Evolutionary conservation across 352 stramenopile species (phyloP), one percentile per base, ranked within the genome.

Genomic region (Phytopythium delawarense): DNA sequence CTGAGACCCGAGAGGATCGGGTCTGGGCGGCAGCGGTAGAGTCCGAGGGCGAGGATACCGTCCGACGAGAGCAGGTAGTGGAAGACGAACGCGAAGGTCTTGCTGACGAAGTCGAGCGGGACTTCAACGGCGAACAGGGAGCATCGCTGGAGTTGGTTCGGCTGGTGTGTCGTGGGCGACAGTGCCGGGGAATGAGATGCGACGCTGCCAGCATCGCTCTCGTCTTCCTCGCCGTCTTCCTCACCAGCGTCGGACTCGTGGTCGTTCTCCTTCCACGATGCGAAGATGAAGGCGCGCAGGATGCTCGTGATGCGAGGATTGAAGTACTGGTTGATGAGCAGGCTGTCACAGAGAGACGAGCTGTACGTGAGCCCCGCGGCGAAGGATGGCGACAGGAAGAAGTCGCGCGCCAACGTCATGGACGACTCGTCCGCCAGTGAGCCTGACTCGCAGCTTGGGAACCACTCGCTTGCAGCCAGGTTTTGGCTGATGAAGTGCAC

Each of bases 311-410:
- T 91, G 56, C 87, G 88, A 42, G 74, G 70, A 63, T 93, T 95
- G 68, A 93, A 95, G 63, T 89, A 95, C 74, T 93, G 84, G 65
- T 95, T 95, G 72, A 95, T 92, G 28, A 95, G 85, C 11, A 95
- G 52, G 51, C 81, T 93, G 66, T 95, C 86, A 42, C 86, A 95
- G 32, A 95, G 71, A 20, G 84, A 93, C 15, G 81, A 88, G 72
- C 84, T 93, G 74, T 92, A 95, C 32, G 86, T 85, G 45, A 95
- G 67, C 4, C 86, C 86, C n/a, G 82, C 91, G 1, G 86, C 82
- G 56, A 95, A 95, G 25, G 82, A 81, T 7, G 84, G 82, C 2
- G 84, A 93, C 25, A 91, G n/a, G 59, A 87, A 89, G 62, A 93
- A 93, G 55, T 93, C 86, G 39, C 76, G 72, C 34, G 83, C 84